A percentile compares a stretch with the other conserved stretches of the same genome.
Evolutionary conservation across 2,329 filamentous ascomycete species (phyloP).

Genomic region (Elsinoe necatrix): DNA sequence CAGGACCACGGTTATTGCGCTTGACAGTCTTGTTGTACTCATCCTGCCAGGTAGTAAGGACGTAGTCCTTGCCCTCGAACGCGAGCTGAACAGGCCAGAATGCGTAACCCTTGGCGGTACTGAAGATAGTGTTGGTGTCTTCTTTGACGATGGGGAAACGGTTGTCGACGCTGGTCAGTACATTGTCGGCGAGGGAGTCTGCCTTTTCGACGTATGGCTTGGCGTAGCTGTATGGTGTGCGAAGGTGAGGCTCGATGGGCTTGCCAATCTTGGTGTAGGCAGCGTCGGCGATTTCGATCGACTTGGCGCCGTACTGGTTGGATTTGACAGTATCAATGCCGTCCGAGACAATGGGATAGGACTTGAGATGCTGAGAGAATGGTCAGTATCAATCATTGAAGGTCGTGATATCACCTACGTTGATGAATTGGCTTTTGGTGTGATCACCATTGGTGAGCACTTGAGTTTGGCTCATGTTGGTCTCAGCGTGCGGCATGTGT

Average conservation of each 20-base stretch:
- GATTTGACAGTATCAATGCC: conserved; percentile 68
- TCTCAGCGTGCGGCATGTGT: conserved; percentile 43
- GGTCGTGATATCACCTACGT: conserved; percentile 18
- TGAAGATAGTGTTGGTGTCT: conserved; percentile 44
- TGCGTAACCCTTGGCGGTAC: conserved; percentile 54
- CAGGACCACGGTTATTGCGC: conserved; percentile 26
- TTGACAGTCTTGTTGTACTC: conserved; percentile 32
- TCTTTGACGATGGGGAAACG: conserved; percentile 51
- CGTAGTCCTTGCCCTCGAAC: conserved; percentile 23
- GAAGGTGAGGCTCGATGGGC: conserved; percentile 68
- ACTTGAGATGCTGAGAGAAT: conserved; percentile 61
- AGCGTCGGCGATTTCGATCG: conserved; percentile 64
- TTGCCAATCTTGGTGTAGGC: conserved; percentile 69
- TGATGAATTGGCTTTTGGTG: conserved; percentile 40
- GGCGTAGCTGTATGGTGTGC: conserved; percentile 71
- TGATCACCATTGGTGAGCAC: conserved; percentile 42
- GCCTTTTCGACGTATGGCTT: conserved; percentile 77
- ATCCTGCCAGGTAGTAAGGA: conserved; percentile 28
- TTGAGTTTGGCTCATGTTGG: conserved; percentile 33
- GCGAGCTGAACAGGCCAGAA: conserved; percentile 41
- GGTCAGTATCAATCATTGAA: conserved; percentile 20
- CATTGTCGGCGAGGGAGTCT: conserved; percentile 57
- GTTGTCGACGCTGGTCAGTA: conserved; percentile 40
- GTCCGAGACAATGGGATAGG: conserved; percentile 77
- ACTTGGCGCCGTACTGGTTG: conserved; percentile 76